Percentiles rank a stretch among this genome's conserved stretches.
Evolutionary conservation across 495 filamentous ascomycete species (phyloP).

Genomic region (Sabuloglossum arenarium): DNA sequence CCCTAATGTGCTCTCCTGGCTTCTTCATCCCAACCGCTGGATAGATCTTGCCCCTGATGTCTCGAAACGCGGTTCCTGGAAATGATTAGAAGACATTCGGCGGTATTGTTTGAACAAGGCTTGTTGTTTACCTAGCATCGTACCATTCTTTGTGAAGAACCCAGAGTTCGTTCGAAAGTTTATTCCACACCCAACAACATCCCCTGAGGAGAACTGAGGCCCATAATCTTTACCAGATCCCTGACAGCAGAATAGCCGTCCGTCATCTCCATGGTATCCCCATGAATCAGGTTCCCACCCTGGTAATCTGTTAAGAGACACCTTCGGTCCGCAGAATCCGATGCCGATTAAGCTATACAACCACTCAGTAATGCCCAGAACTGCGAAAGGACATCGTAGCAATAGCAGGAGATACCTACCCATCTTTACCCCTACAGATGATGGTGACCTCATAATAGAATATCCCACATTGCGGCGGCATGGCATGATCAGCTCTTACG

Average conservation of each 20-base stretch:
- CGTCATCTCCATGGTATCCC: constrained; percentile 96
- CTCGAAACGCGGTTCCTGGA: constrained; percentile 59
- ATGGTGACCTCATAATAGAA: constrained; percentile 96
- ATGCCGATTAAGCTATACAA: constrained; percentile 57
- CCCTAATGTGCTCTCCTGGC: constrained; percentile 56
- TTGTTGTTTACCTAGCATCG: constrained; percentile 42
- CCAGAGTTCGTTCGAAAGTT: constrained; percentile 77
- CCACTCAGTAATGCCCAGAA: constrained; percentile 3
- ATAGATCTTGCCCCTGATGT: constrained; percentile 52
- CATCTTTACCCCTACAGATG: constrained; percentile 63
- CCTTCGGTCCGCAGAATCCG: constrained; percentile 61
- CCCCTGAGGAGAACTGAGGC: constrained; percentile 45
- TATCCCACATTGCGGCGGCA: constrained; percentile 81
- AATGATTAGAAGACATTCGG: not conserved
- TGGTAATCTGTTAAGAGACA: constrained; percentile 59
- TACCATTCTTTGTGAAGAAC: constrained; percentile 92
- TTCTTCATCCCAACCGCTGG: constrained; percentile 92
- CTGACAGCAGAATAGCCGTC: constrained; percentile 58
- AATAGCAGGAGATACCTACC: constrained; percentile 32
- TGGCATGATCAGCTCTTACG: constrained; percentile 67
- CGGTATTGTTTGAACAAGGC: not conserved
- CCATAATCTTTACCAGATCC: constrained; percentile 60
- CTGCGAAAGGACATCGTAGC: not conserved
- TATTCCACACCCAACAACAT: constrained; percentile 81
- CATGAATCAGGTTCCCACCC: constrained; percentile 94